Percentiles rank a stretch among this genome's conserved stretches.
Conservation (phyloP, 2,329 filamentous ascomycete genomes). For the Ophiocordyceps unilateralis region DNA sequence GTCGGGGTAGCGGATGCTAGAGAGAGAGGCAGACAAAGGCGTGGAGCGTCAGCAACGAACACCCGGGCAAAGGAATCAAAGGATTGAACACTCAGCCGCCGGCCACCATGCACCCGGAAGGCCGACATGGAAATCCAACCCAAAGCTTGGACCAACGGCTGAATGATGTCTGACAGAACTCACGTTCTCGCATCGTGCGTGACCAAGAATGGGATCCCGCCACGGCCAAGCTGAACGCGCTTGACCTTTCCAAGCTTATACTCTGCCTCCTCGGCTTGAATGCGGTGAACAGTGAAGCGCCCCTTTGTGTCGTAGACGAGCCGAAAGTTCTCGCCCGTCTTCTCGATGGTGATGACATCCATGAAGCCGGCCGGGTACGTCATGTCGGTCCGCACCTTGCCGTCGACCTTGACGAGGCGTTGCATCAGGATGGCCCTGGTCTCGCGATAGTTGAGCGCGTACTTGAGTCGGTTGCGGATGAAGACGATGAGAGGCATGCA, state of each 20-base stretch:
- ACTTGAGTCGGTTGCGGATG: constrained; percentile 94
- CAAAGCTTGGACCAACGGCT: constrained; percentile 99
- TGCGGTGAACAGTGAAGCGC: constrained; percentile 99
- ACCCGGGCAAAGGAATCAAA: constrained; percentile 1
- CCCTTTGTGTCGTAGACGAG: constrained; percentile 99
- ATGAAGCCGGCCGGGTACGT: constrained; percentile 98
- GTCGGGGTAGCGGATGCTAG: constrained; percentile 97
- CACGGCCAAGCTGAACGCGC: constrained; percentile 97
- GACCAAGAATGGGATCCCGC: constrained; percentile 99
- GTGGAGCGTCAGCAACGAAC: constrained; percentile 21
- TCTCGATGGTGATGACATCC: constrained; percentile 98
- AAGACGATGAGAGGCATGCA: constrained; percentile 98
- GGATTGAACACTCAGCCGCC: background rate
- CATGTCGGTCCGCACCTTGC: constrained; percentile 96
- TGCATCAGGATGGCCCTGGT: constrained; percentile 97
- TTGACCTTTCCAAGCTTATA: constrained; percentile 99
- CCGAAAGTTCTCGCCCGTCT: constrained; percentile 99
- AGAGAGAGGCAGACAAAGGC: constrained; percentile 4
- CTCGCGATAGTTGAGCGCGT: constrained; percentile 97
- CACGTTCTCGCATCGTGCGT: constrained; percentile 99
- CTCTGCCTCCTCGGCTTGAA: constrained; percentile 94
- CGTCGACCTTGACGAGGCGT: constrained; percentile 98
- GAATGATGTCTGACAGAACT: constrained; percentile 97
- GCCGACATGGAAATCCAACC: constrained; percentile 30
- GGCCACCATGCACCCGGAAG: background rate